A percentile compares a stretch with the other conserved stretches of the same genome.
Conservation (phyloP, 495 filamentous ascomycete genomes). For the Penicillium malachiteum region DNA sequence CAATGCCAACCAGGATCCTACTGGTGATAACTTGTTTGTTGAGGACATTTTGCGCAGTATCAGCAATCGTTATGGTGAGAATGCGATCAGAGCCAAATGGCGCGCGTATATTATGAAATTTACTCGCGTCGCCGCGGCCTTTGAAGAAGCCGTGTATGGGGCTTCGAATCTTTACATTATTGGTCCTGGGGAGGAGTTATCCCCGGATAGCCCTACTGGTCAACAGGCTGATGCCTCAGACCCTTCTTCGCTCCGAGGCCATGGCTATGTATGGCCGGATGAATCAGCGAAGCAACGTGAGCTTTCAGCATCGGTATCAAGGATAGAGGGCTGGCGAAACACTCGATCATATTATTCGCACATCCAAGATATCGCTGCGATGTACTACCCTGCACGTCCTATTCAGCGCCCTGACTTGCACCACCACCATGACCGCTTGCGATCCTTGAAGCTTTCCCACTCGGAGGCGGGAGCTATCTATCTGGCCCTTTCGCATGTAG, state of each 20-base stretch:
- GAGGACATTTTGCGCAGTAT: conserved; percentile 79
- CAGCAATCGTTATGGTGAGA: conserved; percentile 80
- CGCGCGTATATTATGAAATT: conserved; percentile 87
- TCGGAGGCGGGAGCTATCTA: conserved; percentile 77
- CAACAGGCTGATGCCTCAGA: conserved; percentile 44
- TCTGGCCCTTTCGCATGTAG: conserved; percentile 68
- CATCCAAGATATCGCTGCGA: conserved; percentile 71
- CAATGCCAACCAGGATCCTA: conserved; percentile 60
- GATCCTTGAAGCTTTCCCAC: conserved; percentile 69
- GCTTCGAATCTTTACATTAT: conserved; percentile 88
- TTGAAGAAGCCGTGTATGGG: conserved; percentile 93
- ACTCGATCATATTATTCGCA: conserved; percentile 94
- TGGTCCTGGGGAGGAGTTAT: conserved; percentile 51
- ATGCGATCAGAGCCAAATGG: conserved; percentile 86
- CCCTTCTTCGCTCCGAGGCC: conserved; percentile 66
- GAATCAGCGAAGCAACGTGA: conserved; percentile 77
- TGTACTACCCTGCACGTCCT: conserved; percentile 58
- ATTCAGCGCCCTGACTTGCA: conserved; percentile 82
- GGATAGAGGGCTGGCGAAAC: conserved; percentile 94
- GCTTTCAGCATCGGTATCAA: conserved; percentile 80
- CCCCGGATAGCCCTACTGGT: conserved; percentile 49
- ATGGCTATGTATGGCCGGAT: conserved; percentile 94
- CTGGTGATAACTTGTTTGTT: conserved; percentile 90
- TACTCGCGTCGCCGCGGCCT: conserved; percentile 85
- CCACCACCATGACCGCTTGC: conserved; percentile 88